A percentile compares a stretch with the other conserved stretches of the same genome.
These are phyloP conservation scores for Pythium brassicae DNA, from an alignment of 352 stramenopile species.

Conservation along the genomic window DNA sequence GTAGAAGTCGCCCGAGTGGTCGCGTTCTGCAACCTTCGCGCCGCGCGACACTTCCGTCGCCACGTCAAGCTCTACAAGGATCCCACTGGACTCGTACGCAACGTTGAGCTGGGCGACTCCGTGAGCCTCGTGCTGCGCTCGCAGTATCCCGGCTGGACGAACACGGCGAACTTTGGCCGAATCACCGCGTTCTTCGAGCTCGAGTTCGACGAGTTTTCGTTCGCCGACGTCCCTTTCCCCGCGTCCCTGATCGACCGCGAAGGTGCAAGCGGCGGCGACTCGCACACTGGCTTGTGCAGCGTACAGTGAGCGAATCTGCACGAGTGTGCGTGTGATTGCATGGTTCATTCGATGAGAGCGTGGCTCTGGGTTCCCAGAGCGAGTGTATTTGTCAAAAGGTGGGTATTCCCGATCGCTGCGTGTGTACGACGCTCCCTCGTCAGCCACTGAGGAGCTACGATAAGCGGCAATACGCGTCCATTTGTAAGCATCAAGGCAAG, in stretches of 20 bases:
- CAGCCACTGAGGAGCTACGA: no score
- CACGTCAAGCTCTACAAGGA: constrained; percentile 49
- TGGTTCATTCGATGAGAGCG: no score
- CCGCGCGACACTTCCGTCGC: constrained; percentile 35
- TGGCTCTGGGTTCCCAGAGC: no score
- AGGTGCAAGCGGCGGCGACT: not conserved
- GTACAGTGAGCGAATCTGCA: not conserved
- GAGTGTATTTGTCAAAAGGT: not conserved
- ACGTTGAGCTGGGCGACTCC: constrained; percentile 36
- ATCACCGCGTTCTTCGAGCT: constrained; percentile 44
- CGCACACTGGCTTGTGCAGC: not conserved
- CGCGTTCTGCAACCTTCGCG: constrained; percentile 55
- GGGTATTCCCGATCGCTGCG: no score
- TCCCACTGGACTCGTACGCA: constrained; percentile 23
- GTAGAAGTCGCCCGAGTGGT: constrained; percentile 21
- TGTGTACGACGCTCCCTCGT: no score
- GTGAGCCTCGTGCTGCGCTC: constrained; percentile 52
- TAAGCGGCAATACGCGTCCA: no score
- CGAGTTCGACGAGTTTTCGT: constrained; percentile 45
- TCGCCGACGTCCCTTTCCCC: constrained; percentile 10
- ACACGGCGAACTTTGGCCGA: constrained; percentile 48
- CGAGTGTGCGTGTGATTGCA: not conserved
- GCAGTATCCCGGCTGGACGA: constrained; percentile 46
- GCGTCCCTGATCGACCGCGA: not conserved
- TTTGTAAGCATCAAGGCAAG: no score